Evolutionary conservation across 139 green algal species (phyloP).

Genomic region (Coelastrella sp.): DNA sequence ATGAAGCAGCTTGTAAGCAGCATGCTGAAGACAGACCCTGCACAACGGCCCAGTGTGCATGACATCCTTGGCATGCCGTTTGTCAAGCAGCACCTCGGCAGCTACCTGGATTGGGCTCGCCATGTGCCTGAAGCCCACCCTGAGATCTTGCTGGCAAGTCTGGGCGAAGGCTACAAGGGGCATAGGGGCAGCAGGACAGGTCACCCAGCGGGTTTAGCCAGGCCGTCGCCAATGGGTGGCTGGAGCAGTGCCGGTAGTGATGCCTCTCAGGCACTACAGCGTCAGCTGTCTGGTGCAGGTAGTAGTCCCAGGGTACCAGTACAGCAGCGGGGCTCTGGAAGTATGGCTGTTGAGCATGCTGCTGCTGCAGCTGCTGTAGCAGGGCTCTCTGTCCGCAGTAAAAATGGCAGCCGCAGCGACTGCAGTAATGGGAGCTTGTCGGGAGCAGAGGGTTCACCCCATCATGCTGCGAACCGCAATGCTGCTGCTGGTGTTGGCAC

Average conservation of each 20-base stretch:
- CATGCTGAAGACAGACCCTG: slow-evolving; percentile 38
- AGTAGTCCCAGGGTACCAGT: neutral
- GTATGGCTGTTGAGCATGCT: neutral
- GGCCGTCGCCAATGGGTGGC: neutral
- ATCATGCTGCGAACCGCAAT: neutral
- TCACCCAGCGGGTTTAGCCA: neutral
- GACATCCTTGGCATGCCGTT: slow-evolving; percentile 35
- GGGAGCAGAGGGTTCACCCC: neutral
- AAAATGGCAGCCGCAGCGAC: neutral
- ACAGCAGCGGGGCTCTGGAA: neutral
- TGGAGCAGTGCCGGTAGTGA: slow-evolving; percentile 12
- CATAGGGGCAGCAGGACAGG: neutral
- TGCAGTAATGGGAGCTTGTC: neutral
- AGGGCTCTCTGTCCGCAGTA: neutral
- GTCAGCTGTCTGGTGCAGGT: neutral
- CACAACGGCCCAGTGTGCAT: neutral
- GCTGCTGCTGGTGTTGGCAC: neutral
- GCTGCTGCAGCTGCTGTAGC: slow-evolving; percentile 10
- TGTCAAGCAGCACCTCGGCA: slow-evolving; percentile 32
- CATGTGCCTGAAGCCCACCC: slow-evolving; percentile 40
- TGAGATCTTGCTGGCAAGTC: slow-evolving; percentile 15
- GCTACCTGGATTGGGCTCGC: slow-evolving; percentile 41
- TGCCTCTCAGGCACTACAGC: no score
- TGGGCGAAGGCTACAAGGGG: neutral
- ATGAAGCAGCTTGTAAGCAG: slow-evolving; percentile 23